A percentile compares a stretch with the other conserved stretches of the same genome.
Evolutionary conservation across 345 rosid genomes (phyloP).

Genomic region (Cochlearia excelsa): DNA sequence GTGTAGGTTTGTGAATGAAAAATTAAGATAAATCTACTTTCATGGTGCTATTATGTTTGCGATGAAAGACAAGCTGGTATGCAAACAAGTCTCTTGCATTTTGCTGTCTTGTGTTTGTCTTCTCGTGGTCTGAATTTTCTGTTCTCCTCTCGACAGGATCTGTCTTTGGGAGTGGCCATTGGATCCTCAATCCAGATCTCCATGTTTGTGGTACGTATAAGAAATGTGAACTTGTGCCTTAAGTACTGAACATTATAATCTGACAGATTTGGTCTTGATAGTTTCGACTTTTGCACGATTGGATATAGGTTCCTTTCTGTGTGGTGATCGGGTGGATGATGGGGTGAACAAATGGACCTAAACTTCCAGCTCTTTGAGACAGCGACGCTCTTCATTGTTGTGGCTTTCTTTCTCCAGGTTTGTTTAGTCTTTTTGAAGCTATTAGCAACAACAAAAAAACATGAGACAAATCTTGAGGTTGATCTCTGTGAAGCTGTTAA

Average conservation of each 20-base stretch:
- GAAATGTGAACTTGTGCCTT: too few species aligned
- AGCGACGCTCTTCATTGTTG: conserved; percentile 75
- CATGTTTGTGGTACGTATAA: conserved; percentile 80
- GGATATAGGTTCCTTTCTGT: conserved; percentile 60
- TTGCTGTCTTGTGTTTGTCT: too few species aligned
- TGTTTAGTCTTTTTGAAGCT: not conserved
- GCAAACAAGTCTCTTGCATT: too few species aligned
- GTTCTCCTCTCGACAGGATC: conserved; percentile 54
- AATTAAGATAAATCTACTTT: too few species aligned
- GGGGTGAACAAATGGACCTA: conserved; percentile 74
- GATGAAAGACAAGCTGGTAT: too few species aligned
- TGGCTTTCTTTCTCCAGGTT: conserved; percentile 84
- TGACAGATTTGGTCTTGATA: not conserved
- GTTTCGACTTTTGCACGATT: too few species aligned
- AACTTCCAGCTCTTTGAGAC: conserved; percentile 92
- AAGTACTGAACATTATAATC: conserved; percentile 5
- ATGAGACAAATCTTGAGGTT: not conserved
- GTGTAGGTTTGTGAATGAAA: too few species aligned
- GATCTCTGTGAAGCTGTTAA: not conserved
- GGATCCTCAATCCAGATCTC: conserved; percentile 97
- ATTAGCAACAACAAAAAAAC: not conserved
- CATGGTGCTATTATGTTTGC: too few species aligned
- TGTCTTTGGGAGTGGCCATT: conserved; percentile 96
- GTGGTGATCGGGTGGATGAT: conserved; percentile 83
- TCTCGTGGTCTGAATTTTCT: too few species aligned